These are phyloP conservation scores for Xylariaceae sp. DNA, from an alignment of 2,329 filamentous ascomycete species.

Conservation along the genomic window DNA sequence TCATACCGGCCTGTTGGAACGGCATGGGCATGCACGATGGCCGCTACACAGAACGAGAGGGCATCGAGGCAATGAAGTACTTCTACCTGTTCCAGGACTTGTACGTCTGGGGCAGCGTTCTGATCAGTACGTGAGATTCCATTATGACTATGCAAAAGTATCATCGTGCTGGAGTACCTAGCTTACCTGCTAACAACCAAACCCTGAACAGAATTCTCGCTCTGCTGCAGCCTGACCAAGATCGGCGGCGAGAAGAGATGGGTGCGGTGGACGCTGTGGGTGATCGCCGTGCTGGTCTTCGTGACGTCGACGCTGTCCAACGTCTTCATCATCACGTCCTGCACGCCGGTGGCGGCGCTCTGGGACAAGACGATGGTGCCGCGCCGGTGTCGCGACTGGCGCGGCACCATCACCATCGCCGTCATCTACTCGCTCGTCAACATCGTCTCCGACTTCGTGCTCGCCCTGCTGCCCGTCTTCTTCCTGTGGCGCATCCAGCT, in stretches of 20 bases:
- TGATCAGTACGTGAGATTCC: slow-evolving; percentile 8
- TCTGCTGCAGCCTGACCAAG: no score
- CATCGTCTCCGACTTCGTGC: slow-evolving; percentile 8
- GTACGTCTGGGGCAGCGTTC: slow-evolving; percentile 6
- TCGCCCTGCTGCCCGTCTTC: slow-evolving; percentile 8
- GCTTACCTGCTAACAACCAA: no score
- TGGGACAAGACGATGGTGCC: slow-evolving; percentile 2
- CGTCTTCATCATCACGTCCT: slow-evolving; percentile 3
- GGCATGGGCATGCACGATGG: slow-evolving; percentile 3
- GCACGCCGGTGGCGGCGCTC: slow-evolving; percentile 1
- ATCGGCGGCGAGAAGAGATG: no score
- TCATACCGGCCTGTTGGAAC: slow-evolving; percentile 3
- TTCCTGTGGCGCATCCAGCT: slow-evolving; percentile 9
- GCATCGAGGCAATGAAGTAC: slow-evolving; percentile 1
- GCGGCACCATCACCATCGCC: slow-evolving; percentile 1
- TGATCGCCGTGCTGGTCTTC: background rate
- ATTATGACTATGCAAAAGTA: slow-evolving; percentile 5
- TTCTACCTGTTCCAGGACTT: slow-evolving; percentile 8
- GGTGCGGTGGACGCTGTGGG: no score
- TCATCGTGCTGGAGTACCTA: no score
- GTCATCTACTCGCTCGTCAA: slow-evolving; percentile 8
- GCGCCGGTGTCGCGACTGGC: background rate
- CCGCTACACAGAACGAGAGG: slow-evolving; percentile 2
- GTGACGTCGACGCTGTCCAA: slow-evolving; percentile 2
- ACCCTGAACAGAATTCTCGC: no score